Conservation (phyloP, 148 eudicot species). For the Rhododendron kiyosumense region DNA sequence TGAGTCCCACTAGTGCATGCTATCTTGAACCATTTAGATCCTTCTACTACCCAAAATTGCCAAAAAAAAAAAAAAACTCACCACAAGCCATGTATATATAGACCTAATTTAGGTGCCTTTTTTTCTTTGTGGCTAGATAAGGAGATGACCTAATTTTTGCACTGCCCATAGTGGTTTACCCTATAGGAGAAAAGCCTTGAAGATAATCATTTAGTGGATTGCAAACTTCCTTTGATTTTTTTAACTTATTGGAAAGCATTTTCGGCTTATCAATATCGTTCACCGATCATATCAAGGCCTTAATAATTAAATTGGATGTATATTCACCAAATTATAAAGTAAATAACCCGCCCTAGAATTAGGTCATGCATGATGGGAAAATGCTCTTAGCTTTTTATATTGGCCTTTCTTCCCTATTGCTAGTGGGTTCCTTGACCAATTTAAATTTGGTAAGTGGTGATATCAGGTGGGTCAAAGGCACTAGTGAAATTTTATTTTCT, state of each 20-base stretch:
- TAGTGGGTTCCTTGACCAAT: neutral
- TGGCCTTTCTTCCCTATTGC: neutral
- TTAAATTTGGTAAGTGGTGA: neutral
- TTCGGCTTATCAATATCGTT: neutral
- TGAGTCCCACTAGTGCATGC: neutral
- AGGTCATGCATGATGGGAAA: constrained; percentile 1
- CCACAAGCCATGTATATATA: neutral
- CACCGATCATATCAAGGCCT: neutral
- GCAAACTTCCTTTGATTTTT: neutral
- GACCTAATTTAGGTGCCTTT: constrained; percentile 1
- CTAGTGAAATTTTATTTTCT: neutral
- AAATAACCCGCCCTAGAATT: neutral
- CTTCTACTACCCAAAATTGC: neutral
- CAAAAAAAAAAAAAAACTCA: neutral
- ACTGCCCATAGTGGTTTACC: neutral
- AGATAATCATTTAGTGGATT: neutral
- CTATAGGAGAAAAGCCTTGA: neutral
- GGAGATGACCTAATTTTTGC: constrained; percentile 4
- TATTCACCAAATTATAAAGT: neutral
- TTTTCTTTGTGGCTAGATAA: neutral
- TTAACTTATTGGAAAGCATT: neutral
- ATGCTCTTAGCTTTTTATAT: neutral
- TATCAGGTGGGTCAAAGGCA: neutral
- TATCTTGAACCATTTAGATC: neutral
- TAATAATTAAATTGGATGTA: neutral